Evolutionary conservation across 164 flowering plant species (phyloP).

Genomic region (Annona squamosa): DNA sequence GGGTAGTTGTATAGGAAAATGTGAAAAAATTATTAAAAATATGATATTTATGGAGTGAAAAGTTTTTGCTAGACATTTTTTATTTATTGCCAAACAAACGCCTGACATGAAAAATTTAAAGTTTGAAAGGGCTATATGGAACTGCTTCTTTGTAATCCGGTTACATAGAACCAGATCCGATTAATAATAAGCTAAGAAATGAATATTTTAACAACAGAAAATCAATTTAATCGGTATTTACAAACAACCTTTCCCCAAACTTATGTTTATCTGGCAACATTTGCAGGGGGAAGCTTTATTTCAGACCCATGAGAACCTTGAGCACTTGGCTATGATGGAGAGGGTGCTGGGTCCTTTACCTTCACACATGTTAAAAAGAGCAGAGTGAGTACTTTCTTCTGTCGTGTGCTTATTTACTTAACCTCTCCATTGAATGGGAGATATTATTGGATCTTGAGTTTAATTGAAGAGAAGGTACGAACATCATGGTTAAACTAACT

Average conservation of each 20-base stretch:
- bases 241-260: background rate
- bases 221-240: no score
- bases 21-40: no score
- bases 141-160: no score
- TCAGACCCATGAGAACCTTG: slow-evolving; percentile 71
- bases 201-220: no score
- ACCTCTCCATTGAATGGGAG: background rate
- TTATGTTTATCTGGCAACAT: background rate
- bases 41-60: no score
- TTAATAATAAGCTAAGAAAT: no score
- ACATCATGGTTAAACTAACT: background rate
- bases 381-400: slow-evolving; percentile 28
- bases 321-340: slow-evolving; percentile 85
- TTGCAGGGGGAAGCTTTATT: slow-evolving; percentile 72
- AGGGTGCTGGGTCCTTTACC: slow-evolving; percentile 67
- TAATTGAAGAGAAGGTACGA: background rate
- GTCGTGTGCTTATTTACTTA: background rate
- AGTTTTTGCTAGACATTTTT: no score
- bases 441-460: background rate
- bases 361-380: slow-evolving; percentile 59
- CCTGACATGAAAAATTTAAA: background rate
- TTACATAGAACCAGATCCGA: no score
- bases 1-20: no score
- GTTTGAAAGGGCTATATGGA: background rate
- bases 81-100: no score